These are phyloP conservation scores for Botrytis hyacinthi DNA, from an alignment of 2,329 filamentous ascomycete genomes.

Conservation along the genomic window DNA sequence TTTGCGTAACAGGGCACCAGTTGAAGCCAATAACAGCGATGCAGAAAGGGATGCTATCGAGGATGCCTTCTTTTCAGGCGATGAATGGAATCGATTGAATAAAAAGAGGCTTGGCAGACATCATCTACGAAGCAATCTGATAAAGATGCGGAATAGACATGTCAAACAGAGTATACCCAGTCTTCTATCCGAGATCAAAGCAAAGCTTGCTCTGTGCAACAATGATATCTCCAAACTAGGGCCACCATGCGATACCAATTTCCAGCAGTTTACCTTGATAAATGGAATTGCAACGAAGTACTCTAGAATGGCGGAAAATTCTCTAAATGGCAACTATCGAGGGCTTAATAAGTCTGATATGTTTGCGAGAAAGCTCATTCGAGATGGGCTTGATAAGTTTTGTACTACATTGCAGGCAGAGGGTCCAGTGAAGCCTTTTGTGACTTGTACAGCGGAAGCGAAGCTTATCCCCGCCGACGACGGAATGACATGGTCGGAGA, in stretches of 20 bases:
- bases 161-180: conserved; percentile 24
- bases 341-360: neutral
- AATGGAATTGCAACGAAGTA: conserved; percentile 11
- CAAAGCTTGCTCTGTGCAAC: conserved; percentile 20
- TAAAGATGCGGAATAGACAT: conserved; percentile 25
- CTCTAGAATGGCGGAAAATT: neutral
- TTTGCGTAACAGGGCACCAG: conserved; percentile 43
- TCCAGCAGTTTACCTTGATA: conserved; percentile 22
- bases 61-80: conserved; percentile 24
- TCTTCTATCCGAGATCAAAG: conserved; percentile 23
- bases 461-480: neutral
- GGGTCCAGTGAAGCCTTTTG: conserved; percentile 6
- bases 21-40: conserved; percentile 34
- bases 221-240: conserved; percentile 21
- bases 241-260: conserved; percentile 19
- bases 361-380: neutral
- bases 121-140: conserved; percentile 24
- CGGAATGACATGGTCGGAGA: conserved; percentile 15
- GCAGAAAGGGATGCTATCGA: conserved; percentile 22
- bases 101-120: conserved; percentile 25
- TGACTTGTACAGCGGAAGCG: conserved; percentile 19
- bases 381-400: conserved; percentile 7
- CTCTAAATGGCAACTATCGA: conserved; percentile 5
- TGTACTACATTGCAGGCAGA: neutral
- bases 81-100: conserved; percentile 26